Conservation (phyloP, 2,329 filamentous ascomycete species). For the Penicillium paneum region DNA sequence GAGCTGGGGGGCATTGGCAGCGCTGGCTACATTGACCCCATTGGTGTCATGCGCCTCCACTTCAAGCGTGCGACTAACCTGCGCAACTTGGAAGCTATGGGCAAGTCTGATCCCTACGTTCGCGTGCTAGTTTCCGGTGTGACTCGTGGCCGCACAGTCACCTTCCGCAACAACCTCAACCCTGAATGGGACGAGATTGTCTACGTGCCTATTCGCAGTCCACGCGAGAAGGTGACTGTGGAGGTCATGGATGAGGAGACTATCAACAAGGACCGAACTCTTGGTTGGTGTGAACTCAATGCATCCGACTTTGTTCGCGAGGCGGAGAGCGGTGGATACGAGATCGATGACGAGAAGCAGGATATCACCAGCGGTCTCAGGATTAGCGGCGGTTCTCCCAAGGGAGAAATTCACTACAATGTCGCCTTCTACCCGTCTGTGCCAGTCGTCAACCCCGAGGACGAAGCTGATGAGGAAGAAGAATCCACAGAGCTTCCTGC, state of each 20-base stretch:
- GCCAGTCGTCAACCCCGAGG: conserved; percentile 84
- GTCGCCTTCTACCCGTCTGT: conserved; percentile 87
- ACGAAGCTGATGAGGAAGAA: conserved; percentile 50
- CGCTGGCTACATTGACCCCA: conserved; percentile 86
- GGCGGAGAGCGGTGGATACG: conserved; percentile 75
- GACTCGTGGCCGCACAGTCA: conserved; percentile 87
- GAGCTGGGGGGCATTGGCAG: conserved; percentile 75
- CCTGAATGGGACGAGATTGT: conserved; percentile 95
- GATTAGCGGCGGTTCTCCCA: conserved; percentile 67
- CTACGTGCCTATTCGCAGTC: conserved; percentile 84
- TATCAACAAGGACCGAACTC: conserved; percentile 81
- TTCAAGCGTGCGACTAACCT: conserved; percentile 79
- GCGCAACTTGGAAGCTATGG: conserved; percentile 89
- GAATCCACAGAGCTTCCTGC: conserved; percentile 39
- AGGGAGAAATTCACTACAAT: conserved; percentile 79
- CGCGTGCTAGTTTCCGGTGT: conserved; percentile 86
- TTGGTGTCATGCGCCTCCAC: conserved; percentile 93
- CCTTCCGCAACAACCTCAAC: conserved; percentile 91
- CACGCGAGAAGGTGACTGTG: conserved; percentile 76
- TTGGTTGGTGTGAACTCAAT: conserved; percentile 75
- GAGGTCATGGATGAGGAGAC: conserved; percentile 98
- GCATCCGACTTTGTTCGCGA: conserved; percentile 76
- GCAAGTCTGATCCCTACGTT: conserved; percentile 94
- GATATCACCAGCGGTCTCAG: conserved; percentile 65
- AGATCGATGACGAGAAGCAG: conserved; percentile 72